Evolutionary conservation across 768 basidiomycete species (phyloP), one percentile per base, ranked within the genome.

Genomic region (Tephrocybe sp.): DNA sequence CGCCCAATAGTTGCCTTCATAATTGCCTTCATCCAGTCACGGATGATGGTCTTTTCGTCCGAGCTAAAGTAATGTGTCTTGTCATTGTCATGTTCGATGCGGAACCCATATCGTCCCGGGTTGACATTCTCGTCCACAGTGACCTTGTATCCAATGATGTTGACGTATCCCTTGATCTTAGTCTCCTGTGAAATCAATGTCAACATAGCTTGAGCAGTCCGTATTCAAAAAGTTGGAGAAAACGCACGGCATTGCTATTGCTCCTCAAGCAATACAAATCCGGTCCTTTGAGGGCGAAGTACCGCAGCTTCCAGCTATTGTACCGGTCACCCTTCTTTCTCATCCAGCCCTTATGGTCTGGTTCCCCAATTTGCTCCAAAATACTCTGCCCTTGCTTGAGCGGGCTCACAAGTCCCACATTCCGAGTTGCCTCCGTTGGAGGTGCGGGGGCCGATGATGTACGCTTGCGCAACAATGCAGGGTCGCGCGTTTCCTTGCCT

Each of bases 21-120:
- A 57, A 99, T 83, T 7, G 95, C 92, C 72, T 98, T 99, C 97
- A 98, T 98, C 96, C 97, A 98, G 56, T 92, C 92, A n/a, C 97
- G 83, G 40, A 97, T 79, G 30, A 83, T 69, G 1, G 71, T 60
- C 67, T 92, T 91, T 61, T 98, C 94, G 19, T 93, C 89, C 0
- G 92, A 92, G 55, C 90, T 92, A 70, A 99, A 99, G 62, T 69
- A 92, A 65, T 98, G 93, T 1, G 88, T 76, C 70, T 88, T 91
- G 65, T 92, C 89, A 6, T 78, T 57, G 37, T 93, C 91, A 58
- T 98, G 95, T 26, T 95, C 82, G 54, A 98, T 88, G 58, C 91
- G 80, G 83, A 98, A 98, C 4, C 92, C 95, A 68, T 96, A 98
- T 60, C 86, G 82, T 12, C 96, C 96, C 19, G 94, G 92, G 60